Evolutionary conservation across 441 rosid species (phyloP).

Genomic region (Manihot esculenta): DNA sequence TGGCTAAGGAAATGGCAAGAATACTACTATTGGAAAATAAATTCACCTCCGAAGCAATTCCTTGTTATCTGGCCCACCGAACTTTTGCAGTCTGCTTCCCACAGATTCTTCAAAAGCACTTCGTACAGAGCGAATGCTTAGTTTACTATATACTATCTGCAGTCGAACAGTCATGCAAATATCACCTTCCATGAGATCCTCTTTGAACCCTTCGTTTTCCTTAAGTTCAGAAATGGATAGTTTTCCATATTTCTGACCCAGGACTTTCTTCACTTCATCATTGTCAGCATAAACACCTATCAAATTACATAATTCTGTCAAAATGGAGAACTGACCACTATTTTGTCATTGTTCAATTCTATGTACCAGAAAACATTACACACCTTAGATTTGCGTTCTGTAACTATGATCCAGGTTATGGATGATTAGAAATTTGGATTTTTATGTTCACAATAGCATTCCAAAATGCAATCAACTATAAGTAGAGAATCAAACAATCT

Average conservation of each 20-base stretch:
- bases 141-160: constrained; percentile 70
- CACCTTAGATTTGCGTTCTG: too few relatives aligned
- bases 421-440: too few relatives aligned
- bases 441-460: too few relatives aligned
- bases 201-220: constrained; percentile 46
- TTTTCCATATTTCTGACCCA: constrained; percentile 60
- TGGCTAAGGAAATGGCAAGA: background rate
- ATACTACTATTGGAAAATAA: background rate
- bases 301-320: background rate
- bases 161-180: constrained; percentile 65
- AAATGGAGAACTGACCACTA: background rate
- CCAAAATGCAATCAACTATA: too few relatives aligned
- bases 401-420: too few relatives aligned
- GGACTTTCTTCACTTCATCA: constrained; percentile 49
- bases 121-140: constrained; percentile 71
- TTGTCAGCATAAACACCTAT: constrained; percentile 79
- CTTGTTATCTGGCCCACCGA: constrained; percentile 57
- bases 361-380: too few relatives aligned
- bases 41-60: constrained; percentile 82
- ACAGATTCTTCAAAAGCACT: constrained; percentile 85
- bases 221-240: constrained; percentile 58
- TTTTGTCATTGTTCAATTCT: background rate
- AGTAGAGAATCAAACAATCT: too few relatives aligned
- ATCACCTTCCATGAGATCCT: constrained; percentile 67
- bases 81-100: constrained; percentile 75